Evolutionary conservation across 345 rosid species (phyloP), one percentile per base, ranked within the genome.

Genomic region (Ricinus communis): DNA sequence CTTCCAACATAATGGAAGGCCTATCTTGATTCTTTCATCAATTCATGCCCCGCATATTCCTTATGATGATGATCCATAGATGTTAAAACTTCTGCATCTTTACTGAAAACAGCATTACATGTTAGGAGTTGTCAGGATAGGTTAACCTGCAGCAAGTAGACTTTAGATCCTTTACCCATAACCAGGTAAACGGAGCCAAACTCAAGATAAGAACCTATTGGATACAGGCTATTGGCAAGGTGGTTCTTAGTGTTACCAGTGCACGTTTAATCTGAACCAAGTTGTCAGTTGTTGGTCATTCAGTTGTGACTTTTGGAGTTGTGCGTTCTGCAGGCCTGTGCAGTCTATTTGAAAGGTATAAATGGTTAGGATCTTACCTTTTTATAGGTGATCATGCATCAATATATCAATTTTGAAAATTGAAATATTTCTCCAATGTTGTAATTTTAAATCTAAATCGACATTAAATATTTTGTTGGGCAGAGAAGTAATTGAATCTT

Each of bases 41-140:
- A 65, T 77, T 6, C 49, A 13, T 46, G 56, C 71, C 71, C 57
- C 70, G 14, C 50, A 77, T 31, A 74, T 84, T 69, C 91, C 90
- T 57, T 87, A 94, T 57, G 98, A 94, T 53, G 95, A 88, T 68
- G 97, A 94, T 57, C 97, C 96, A 11, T 91, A 86, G 75, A 70
- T 59, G 75, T 43, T 52, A 22, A 22, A 10, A 11, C 18, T 63
- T 46, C 9, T 7, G 31, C n/a, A 6, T 52, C 13, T 27, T 56
- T 56, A 15, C 30, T 12, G 5, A 24, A 56, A 27, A 14, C 36
- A 25, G 19, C 68, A 46, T 27, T 6, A 46, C 54, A 33, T 45
- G 15, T 2, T 43, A 41, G 2, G 21, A 62, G 66, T 41, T 62
- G 28, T 43, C 52, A 41, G 51, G 6, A 11, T 43, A 41, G 52